phyloP scores from a whole-genome alignment of 306 rosid species.

The Arachis hypogaea region DNA sequence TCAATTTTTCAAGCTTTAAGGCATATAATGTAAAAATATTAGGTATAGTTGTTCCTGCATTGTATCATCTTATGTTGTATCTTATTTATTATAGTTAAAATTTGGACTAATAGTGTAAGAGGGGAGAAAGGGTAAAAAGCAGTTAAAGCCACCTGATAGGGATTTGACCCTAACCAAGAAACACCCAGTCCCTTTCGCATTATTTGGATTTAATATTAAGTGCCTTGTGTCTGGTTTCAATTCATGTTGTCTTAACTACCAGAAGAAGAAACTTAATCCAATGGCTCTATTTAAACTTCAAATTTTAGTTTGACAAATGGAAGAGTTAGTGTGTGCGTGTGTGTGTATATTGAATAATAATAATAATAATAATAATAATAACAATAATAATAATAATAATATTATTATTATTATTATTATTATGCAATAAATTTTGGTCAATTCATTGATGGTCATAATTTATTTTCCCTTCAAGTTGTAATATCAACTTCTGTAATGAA shows the following conservation, averaged over 20 bases:
- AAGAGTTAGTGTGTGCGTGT: neutral
- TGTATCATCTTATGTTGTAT: neutral
- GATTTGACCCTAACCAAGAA: neutral
- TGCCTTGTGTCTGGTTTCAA: slow-evolving; percentile 14
- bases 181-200: neutral
- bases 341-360: neutral
- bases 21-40: slow-evolving; percentile 4
- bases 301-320: neutral
- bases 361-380: neutral
- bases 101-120: neutral
- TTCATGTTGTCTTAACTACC: slow-evolving; percentile 2
- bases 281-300: slow-evolving; percentile 4
- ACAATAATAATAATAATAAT: neutral
- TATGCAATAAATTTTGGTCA: slow-evolving; percentile 15
- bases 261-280: neutral
- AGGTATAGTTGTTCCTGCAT: neutral
- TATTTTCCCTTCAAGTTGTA: slow-evolving; percentile 2
- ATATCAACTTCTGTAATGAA: neutral
- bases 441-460: slow-evolving; percentile 14
- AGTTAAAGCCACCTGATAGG: neutral
- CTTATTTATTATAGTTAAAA: neutral
- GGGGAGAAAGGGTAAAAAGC: neutral
- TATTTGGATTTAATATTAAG: neutral
- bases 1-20: neutral
- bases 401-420: neutral